A percentile compares a stretch with the other conserved stretches of the same genome.
phyloP scores from a whole-genome alignment of 495 filamentous ascomycete species.

The Neurospora sp. region DNA sequence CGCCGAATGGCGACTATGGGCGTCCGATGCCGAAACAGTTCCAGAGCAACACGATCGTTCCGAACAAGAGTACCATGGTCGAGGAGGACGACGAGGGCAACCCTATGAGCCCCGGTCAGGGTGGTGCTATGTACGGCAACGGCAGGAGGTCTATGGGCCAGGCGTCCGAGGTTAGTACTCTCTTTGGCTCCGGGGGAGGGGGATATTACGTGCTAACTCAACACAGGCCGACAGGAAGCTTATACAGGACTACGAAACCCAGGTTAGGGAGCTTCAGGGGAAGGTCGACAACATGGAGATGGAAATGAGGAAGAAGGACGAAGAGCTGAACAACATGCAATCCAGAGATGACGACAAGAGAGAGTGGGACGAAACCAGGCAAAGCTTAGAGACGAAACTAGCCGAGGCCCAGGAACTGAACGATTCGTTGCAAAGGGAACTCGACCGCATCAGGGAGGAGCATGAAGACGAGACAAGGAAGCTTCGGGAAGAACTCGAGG shows the following conservation, averaged over 20 bases:
- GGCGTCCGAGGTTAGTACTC: constrained; percentile 39
- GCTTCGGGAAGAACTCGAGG: constrained; percentile 54
- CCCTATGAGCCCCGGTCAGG: constrained; percentile 27
- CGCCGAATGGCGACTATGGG: constrained; percentile 29
- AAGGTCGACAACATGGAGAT: constrained; percentile 65
- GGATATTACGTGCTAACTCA: neutral
- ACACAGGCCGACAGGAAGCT: constrained; percentile 55
- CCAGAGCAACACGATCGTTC: constrained; percentile 90
- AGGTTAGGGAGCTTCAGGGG: constrained; percentile 62
- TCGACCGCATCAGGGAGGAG: constrained; percentile 59
- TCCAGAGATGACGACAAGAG: constrained; percentile 43
- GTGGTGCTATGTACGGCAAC: constrained; percentile 56
- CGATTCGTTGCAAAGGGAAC: constrained; percentile 61
- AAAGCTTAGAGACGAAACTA: constrained; percentile 70
- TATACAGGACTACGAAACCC: constrained; percentile 64
- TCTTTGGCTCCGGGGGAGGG: neutral
- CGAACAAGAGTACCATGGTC: constrained; percentile 96
- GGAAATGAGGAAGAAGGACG: constrained; percentile 38
- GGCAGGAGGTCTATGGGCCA: constrained; percentile 39
- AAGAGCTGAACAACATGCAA: constrained; percentile 31
- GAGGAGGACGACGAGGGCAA: constrained; percentile 79
- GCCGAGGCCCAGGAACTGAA: constrained; percentile 67
- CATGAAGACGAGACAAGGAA: constrained; percentile 54
- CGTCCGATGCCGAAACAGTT: constrained; percentile 76
- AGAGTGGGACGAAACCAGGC: constrained; percentile 65